A percentile compares a stretch with the other conserved stretches of the same genome.
phyloP scores from a whole-genome alignment of 108 stramenopile species.

The Pelagomonas calceolata region DNA sequence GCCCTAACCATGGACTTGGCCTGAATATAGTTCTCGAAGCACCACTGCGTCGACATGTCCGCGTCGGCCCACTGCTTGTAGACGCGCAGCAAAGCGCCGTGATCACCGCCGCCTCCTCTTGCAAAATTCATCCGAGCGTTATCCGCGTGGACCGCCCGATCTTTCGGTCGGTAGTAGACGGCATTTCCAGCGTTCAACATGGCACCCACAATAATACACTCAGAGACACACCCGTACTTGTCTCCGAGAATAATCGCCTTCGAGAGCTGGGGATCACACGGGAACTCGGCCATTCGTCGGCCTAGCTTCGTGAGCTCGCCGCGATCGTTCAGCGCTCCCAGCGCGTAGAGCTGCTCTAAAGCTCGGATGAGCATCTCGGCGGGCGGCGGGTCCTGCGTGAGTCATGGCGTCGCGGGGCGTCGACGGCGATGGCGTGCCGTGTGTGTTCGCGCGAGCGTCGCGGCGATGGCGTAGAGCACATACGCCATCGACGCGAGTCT shows the following conservation, averaged over 20 bases:
- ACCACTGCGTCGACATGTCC: constrained; percentile 89
- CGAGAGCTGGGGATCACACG: constrained; percentile 92
- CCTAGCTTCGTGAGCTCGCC: constrained; percentile 98
- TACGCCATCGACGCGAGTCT: too few species aligned
- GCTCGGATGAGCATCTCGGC: constrained; percentile 88
- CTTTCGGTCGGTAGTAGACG: constrained; percentile 93
- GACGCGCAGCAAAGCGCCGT: constrained; percentile 72
- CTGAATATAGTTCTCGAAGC: constrained; percentile 97
- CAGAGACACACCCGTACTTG: constrained; percentile 80
- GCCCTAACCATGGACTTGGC: constrained; percentile 82
- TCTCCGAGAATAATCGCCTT: constrained; percentile 87
- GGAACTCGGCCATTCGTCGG: constrained; percentile 94
- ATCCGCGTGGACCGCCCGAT: constrained; percentile 93
- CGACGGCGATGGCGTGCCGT: too few species aligned
- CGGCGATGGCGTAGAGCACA: too few species aligned
- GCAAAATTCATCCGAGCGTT: constrained; percentile 93
- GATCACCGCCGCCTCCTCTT: constrained; percentile 92
- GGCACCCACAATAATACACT: constrained; percentile 79
- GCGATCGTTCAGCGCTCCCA: constrained; percentile 94
- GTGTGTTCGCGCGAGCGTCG: too few species aligned
- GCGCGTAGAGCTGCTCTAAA: constrained; percentile 92
- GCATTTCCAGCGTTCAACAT: constrained; percentile 88
- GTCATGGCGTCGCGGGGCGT: too few species aligned
- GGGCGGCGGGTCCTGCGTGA: constrained; percentile 86
- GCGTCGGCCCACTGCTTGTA: constrained; percentile 87